A percentile compares a stretch with the other conserved stretches of the same genome.
These are phyloP conservation scores for Colletotrichum echinochloae DNA, from an alignment of 2,329 filamentous ascomycete species.

Conservation along the genomic window DNA sequence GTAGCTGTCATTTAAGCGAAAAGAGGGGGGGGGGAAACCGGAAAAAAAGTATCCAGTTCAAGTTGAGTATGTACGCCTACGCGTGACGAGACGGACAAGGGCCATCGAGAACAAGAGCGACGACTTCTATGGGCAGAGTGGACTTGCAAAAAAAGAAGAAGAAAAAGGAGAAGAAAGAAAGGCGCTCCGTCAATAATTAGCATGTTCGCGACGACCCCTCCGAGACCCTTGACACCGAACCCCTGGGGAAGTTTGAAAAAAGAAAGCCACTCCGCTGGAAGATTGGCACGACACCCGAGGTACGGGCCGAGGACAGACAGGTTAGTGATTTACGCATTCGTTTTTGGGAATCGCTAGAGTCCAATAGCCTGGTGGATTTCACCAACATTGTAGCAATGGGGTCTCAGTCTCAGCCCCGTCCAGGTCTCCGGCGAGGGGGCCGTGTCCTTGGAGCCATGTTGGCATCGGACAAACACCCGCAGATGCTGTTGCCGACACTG, in stretches of 20 bases:
- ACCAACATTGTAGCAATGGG: neutral
- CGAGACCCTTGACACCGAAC: neutral
- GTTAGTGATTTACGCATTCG: slow-evolving; percentile 2
- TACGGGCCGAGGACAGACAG: slow-evolving; percentile 15
- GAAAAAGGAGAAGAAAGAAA: no score
- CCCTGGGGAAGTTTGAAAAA: neutral
- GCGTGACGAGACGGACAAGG: neutral
- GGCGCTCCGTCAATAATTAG: slow-evolving; percentile 3
- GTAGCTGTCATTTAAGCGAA: neutral
- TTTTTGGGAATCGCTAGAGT: slow-evolving; percentile 1
- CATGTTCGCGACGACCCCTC: neutral
- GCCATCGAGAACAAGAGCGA: neutral
- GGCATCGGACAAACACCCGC: neutral
- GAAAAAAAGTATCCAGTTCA: neutral
- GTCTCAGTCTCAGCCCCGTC: neutral
- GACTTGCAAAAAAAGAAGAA: neutral
- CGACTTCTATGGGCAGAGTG: neutral
- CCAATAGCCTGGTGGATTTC: slow-evolving; percentile 21
- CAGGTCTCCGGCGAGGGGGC: no score
- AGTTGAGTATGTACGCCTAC: neutral
- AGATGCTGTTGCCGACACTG: neutral
- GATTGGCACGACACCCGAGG: slow-evolving; percentile 37
- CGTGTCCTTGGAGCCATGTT: neutral
- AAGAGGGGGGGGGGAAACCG: neutral
- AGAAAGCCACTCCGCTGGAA: slow-evolving; percentile 31